Percentiles rank a stretch among this genome's conserved stretches.
These are phyloP conservation scores for Jamesozyma piceae DNA, from an alignment of 805 yeast species.

Conservation along the genomic window DNA sequence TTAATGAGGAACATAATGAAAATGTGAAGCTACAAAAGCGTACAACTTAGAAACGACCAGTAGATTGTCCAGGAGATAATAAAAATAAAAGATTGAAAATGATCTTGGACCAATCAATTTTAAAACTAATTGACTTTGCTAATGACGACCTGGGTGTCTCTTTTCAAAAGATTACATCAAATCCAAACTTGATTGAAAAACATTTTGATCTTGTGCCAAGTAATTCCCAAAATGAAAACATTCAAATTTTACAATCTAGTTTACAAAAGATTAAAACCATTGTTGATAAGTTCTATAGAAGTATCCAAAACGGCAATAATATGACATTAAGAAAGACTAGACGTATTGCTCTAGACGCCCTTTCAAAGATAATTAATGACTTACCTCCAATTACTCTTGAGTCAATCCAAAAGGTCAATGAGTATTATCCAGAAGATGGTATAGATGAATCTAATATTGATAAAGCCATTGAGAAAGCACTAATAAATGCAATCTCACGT, in stretches of 20 bases:
- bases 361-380: neutral
- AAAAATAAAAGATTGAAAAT: neutral
- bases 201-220: neutral
- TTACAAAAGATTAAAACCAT: conserved; percentile 9
- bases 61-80: neutral
- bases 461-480: neutral
- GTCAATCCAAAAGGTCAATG: neutral
- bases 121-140: neutral
- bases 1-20: no score
- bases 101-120: conserved; percentile 1
- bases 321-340: neutral
- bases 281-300: conserved; percentile 2
- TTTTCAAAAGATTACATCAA: neutral
- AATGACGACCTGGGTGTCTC: neutral
- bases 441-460: neutral
- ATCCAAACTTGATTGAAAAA: neutral
- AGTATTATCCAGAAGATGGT: neutral
- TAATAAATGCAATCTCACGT: neutral
- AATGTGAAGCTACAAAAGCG: no score
- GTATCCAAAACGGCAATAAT: neutral
- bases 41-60: no score
- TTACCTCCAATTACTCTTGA: neutral
- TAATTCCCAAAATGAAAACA: neutral
- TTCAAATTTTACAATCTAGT: conserved; percentile 10
- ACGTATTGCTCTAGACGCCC: neutral